Base-by-base conservation (phyloP, 192 early-diverging fungal species). In the Funneliformis geosporum region DNA sequence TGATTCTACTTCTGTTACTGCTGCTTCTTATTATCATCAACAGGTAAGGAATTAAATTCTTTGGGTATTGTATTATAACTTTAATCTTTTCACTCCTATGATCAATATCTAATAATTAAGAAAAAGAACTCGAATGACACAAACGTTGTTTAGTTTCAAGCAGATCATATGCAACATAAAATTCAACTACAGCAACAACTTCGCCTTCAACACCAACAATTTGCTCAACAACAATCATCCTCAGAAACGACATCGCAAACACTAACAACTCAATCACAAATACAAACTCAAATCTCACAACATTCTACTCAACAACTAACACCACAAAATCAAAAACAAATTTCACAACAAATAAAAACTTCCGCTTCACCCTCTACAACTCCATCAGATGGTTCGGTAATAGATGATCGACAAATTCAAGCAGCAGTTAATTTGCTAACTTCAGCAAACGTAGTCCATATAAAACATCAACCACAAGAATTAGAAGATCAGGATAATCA, bases 1-100 rank as follows among this genome's bases (percentile, higher is more conserved):
- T 1, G 75, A 60, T 66, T 12, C 75, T 25, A 33, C 73, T 38
- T 12, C 75, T 65, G 18, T n/a, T n/a, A n/a, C n/a, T n/a, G n/a
- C n/a, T n/a, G n/a, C n/a, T n/a, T n/a, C 73, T 38, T 39, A 60
- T 7, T 77, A 77, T 65, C 66, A 77, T 65, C 75, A 67, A 67
- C 66, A 67, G 33, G 66, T 67, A 33, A 67, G 27, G 27, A 27
- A 27, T 67, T 67, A 67, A 67, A 39, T 67, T 33, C 40, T 23
- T 25, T 77, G 23, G 61, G 25, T 9, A 28, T n/a, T 38, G 65
- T 47, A 66, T 66, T 25, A 66, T 23, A 73, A 23, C 71, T 21
- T 50, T 39, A 27, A 44, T 38, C 23, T 73, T 25, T 23, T 38
- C 9, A 10, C 12, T 39, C 33, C 16, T 70, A n/a, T 23, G 21